Evolutionary conservation across 352 stramenopile species (phyloP), one percentile per base, ranked within the genome.

Genomic region (Globisporangium abappressorium): DNA sequence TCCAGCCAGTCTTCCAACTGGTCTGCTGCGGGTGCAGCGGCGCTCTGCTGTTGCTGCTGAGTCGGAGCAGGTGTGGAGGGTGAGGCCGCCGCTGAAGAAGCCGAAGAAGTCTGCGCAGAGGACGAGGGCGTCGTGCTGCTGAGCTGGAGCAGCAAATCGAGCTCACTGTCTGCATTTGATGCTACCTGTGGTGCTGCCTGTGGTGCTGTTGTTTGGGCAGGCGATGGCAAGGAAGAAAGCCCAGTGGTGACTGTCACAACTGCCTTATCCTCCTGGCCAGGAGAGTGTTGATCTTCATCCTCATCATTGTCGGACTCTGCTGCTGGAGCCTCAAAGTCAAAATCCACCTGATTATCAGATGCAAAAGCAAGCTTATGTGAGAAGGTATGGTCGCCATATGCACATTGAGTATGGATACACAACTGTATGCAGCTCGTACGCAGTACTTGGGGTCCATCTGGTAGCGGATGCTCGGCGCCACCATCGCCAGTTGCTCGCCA

Each of bases 401-500:
- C 9, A 20, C 9, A 24, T 33, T 33, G n/a, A 30, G 11, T 20
- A 0, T 15, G 7, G 9, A 30, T 4, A 15, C 22, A 56, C 8
- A 26, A 6, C n/a, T 14, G 24, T 6, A 34, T 33, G 30, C 30
- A 33, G n/a, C 5, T 80, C 84, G 76, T 64, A 93, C 85, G 56
- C 82, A 91, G 61, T 90, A 92, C 75, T 91, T 92, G 2, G 76
- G 70, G 49, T 94, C 84, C 65, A 94, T 86, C 34, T 78, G 74
- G 65, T 87, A 93, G 33, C 86, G 84, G 24, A 82, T 68, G 18
- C 74, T 70, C 9, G 79, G 86, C 34, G 76, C 20, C 26, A 93
- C 72, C 3, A 65, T 61, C 41, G 76, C 38, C 43, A 94, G 62
- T 55, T 93, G 84, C 38, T 77, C 72, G 1, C 76, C 83, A 55